phyloP scores from a whole-genome alignment of 805 yeast species.

The Zygosaccharomyces pseudorouxii region DNA sequence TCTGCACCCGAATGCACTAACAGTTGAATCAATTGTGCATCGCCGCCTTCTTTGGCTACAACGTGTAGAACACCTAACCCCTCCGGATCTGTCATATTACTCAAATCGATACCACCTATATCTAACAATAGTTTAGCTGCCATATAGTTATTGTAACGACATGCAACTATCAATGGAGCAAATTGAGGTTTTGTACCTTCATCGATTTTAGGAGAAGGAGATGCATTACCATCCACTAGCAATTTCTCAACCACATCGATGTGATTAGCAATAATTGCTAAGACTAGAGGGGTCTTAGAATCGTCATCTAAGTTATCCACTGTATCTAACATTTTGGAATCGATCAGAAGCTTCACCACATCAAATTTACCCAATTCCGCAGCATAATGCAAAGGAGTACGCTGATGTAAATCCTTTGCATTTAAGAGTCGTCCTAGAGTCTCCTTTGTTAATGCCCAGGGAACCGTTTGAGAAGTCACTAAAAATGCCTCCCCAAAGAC shows the following conservation, averaged over 20 bases:
- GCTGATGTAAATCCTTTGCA: constrained; percentile 61
- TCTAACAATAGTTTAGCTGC: constrained; percentile 61
- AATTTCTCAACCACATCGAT: constrained; percentile 46
- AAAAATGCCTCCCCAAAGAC: constrained; percentile 26
- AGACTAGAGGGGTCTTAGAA: constrained; percentile 74
- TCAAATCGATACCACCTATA: constrained; percentile 30
- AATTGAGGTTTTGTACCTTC: constrained; percentile 56
- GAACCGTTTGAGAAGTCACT: constrained; percentile 7
- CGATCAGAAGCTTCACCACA: constrained; percentile 38
- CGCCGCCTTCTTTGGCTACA: constrained; percentile 75
- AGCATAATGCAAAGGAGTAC: constrained; percentile 85
- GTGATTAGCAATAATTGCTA: constrained; percentile 70
- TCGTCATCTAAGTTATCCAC: constrained; percentile 55
- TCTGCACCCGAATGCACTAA: constrained; percentile 69
- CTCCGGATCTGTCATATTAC: constrained; percentile 62
- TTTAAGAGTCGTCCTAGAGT: constrained; percentile 30
- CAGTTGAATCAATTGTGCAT: constrained; percentile 59
- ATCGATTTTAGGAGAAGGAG: constrained; percentile 44
- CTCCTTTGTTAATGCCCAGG: constrained; percentile 16
- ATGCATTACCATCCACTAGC: constrained; percentile 45
- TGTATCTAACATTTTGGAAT: constrained; percentile 29
- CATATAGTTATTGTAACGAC: constrained; percentile 72
- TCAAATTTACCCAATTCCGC: constrained; percentile 53
- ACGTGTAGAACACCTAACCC: constrained; percentile 86
- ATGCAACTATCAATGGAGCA: constrained; percentile 78